Evolutionary conservation across 1,284 basidiomycete genomes (phyloP).

Genomic region (Sparassis latifolia): DNA sequence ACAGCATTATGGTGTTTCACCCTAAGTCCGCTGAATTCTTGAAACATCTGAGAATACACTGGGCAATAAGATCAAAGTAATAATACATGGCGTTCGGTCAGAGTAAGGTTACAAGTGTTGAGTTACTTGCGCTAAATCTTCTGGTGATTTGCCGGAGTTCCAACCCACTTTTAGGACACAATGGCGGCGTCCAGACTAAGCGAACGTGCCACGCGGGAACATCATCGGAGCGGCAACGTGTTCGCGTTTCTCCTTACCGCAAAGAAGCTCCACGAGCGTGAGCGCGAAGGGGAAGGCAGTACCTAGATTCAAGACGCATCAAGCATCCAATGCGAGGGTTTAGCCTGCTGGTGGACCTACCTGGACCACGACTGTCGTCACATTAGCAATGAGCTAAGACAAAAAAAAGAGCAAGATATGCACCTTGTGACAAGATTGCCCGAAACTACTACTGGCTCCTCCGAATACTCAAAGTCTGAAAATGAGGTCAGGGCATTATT

Average conservation of each 20-base stretch:
- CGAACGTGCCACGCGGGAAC: conserved; percentile 53
- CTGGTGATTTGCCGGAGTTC: too few species aligned
- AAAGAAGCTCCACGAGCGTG: conserved; percentile 24
- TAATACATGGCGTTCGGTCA: too few species aligned
- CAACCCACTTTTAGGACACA: too few species aligned
- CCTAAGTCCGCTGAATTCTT: too few species aligned
- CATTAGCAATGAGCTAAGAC: not conserved
- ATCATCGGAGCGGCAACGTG: conserved; percentile 72
- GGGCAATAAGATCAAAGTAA: too few species aligned
- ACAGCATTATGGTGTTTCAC: too few species aligned
- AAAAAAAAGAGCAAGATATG: conserved; percentile 7
- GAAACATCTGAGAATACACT: too few species aligned
- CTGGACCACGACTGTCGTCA: conserved; percentile 65
- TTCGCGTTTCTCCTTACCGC: conserved; percentile 57
- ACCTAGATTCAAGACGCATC: conserved; percentile 32
- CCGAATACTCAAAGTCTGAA: conserved; percentile 70
- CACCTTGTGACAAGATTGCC: conserved; percentile 75
- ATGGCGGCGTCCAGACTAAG: conserved; percentile 7
- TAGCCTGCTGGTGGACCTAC: conserved; percentile 28
- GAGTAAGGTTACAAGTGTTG: too few species aligned
- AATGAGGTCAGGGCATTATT: not conserved
- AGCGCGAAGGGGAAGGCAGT: conserved; percentile 40
- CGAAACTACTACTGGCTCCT: conserved; percentile 73
- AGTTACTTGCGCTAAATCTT: too few species aligned
- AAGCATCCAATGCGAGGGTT: not conserved